Evolutionary conservation across 768 basidiomycete genomes (phyloP).

Genomic region (Dendrothele bispora): DNA sequence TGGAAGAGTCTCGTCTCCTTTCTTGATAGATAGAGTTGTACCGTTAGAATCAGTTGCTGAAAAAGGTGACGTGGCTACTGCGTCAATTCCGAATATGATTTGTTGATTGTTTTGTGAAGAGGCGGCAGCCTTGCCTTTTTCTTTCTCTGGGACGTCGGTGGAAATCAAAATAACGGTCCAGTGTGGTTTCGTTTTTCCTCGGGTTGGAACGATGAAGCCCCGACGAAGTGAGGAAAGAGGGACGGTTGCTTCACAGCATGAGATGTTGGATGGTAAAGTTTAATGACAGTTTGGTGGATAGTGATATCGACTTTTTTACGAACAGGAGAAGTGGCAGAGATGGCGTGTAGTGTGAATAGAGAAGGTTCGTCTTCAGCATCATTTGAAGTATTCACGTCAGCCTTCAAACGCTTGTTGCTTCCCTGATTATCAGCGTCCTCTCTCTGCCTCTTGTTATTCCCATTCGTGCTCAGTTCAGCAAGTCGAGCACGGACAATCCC

Average conservation of each 20-base stretch:
- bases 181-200: constrained; percentile 69
- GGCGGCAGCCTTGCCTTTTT: constrained; percentile 43
- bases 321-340: constrained; percentile 72
- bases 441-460: constrained; percentile 28
- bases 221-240: constrained; percentile 52
- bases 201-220: constrained; percentile 72
- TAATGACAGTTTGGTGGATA: constrained; percentile 49
- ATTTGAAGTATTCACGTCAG: constrained; percentile 11
- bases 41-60: constrained; percentile 38
- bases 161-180: constrained; percentile 72
- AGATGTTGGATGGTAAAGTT: constrained; percentile 51
- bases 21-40: constrained; percentile 32
- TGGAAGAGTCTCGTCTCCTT: constrained; percentile 54
- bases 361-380: constrained; percentile 41
- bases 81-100: constrained; percentile 76
- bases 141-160: no score
- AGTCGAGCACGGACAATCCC: constrained; percentile 27
- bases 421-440: constrained; percentile 22
- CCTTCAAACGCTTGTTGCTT: constrained; percentile 29
- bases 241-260: constrained; percentile 47
- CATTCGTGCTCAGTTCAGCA: constrained; percentile 22
- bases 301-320: constrained; percentile 76
- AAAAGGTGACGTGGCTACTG: constrained; percentile 44
- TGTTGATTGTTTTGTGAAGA: constrained; percentile 41
- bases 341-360: constrained; percentile 57